Evolutionary conservation across 805 yeast species (phyloP).

Genomic region (Tetrapisispora fleetii): DNA sequence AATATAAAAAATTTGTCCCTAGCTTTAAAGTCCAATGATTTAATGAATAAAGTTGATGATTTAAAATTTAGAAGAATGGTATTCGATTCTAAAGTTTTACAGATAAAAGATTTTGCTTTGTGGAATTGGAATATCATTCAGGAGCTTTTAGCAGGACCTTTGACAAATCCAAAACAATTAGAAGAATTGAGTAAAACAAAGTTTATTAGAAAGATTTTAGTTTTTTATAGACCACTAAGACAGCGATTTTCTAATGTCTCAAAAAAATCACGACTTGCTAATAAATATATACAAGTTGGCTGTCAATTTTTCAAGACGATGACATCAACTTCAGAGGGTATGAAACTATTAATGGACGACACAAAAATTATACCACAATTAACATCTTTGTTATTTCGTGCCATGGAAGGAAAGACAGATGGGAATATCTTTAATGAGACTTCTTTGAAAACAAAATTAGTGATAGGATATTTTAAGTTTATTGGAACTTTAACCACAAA

Average conservation of each 20-base stretch:
- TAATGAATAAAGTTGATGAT: constrained; percentile 43
- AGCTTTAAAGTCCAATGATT: constrained; percentile 15
- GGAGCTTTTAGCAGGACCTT: constrained; percentile 73
- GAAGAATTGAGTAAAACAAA: constrained; percentile 77
- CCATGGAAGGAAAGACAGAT: constrained; percentile 28
- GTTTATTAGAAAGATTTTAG: constrained; percentile 70
- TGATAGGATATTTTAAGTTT: constrained; percentile 69
- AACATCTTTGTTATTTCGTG: constrained; percentile 63
- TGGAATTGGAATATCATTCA: constrained; percentile 83
- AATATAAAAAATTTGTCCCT: constrained; percentile 18
- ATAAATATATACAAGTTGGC: constrained; percentile 60
- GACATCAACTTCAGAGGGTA: constrained; percentile 54
- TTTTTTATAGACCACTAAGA: constrained; percentile 88
- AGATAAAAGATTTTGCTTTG: constrained; percentile 65
- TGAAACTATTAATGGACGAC: constrained; percentile 53
- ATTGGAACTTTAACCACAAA: constrained; percentile 61
- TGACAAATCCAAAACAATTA: constrained; percentile 58
- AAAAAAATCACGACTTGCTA: constrained; percentile 38
- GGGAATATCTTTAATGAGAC: constrained; percentile 64
- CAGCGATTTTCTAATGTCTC: constrained; percentile 56
- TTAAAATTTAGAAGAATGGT: constrained; percentile 55
- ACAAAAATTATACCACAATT: constrained; percentile 72
- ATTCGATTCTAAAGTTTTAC: constrained; percentile 56
- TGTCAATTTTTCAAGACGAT: constrained; percentile 62
- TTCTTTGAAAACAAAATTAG: constrained; percentile 52